Base-by-base conservation (phyloP, 345 rosid genomes). In the Brassica juncea region DNA sequence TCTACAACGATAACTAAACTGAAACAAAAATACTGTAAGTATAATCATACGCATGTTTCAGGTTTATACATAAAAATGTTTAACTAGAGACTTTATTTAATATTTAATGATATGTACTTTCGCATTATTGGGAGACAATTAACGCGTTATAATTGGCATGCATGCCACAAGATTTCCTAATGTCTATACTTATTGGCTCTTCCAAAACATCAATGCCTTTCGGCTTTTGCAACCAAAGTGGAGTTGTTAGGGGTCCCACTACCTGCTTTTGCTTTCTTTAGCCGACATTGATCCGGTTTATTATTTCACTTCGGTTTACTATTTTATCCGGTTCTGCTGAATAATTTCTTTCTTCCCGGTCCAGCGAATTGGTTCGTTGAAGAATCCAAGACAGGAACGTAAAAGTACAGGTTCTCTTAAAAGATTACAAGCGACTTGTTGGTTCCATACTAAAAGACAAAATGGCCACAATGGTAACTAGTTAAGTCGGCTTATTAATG, bases 221-320 rank as follows among this genome's bases (percentile, higher is more conserved):
- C 0, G 71, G 82, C 82, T 68, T 80, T 80, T 74, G 82, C 27
- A 28, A 62, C 79, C 75, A 21, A 73, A 73, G 77, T 79, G 79
- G 79, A 35, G 49, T 74, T 11, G 28, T 44, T 49, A 27, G 30
- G 60, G 82, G 25, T 8, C 79, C 82, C 60, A 19, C 52, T 62
- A 68, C 32, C 37, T 74, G 58, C 65, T 14, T 74, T 68, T 73
- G 57, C 61, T 73, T 68, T 59, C 34, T 68, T 14, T 73, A 52
- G 79, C 75, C 82, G 75, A 74, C 79, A 57, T 79, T 73, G 61
- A 49, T 67, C 82, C 63, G 74, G 42, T 79, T 78, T 44, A 32
- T 14, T 47, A 47, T 47, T 47, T 47, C 15, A 14, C 55, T 47
- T 47, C 55, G 55, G 55, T 47, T 52, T 52, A 52, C 7, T 77